A percentile compares a stretch with the other conserved stretches of the same genome.
Conservation (phyloP, 2,329 filamentous ascomycete species). For the Paecilomyces fulvus region DNA sequence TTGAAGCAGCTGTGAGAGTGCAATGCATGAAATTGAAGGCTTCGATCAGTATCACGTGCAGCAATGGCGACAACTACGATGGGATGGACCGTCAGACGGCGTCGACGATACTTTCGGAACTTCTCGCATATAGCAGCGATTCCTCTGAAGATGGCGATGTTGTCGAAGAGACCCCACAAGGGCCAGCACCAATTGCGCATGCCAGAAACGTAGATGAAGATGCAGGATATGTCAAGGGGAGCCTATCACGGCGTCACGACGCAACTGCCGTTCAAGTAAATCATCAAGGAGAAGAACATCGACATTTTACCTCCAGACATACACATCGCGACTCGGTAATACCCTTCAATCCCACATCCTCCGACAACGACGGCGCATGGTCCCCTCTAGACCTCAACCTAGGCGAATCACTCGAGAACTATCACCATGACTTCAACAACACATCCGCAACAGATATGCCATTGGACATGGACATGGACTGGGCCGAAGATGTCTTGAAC, state of each 20-base stretch:
- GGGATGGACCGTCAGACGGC: not conserved
- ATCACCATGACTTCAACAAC: not conserved
- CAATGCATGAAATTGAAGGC: conserved; percentile 20
- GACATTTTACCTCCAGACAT: not conserved
- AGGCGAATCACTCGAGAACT: not conserved
- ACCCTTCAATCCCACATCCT: too few species aligned
- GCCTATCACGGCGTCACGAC: not conserved
- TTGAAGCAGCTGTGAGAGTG: conserved; percentile 26
- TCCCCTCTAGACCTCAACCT: not conserved
- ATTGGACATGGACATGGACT: not conserved
- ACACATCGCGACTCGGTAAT: not conserved
- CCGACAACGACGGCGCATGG: not conserved
- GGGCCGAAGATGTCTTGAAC: not conserved
- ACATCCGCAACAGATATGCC: not conserved
- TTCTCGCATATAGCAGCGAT: not conserved
- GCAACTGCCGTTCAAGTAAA: not conserved
- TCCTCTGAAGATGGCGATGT: conserved; percentile 4
- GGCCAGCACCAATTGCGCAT: not conserved
- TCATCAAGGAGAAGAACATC: not conserved
- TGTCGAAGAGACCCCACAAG: not conserved
- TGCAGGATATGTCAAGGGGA: not conserved
- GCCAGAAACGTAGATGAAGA: not conserved
- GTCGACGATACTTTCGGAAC: not conserved
- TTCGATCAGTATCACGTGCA: conserved; percentile 22
- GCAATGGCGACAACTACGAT: not conserved